Percentiles rank a stretch among this genome's conserved stretches.
phyloP scores from a whole-genome alignment of 768 basidiomycete species.

The Tremella fuciformis region DNA sequence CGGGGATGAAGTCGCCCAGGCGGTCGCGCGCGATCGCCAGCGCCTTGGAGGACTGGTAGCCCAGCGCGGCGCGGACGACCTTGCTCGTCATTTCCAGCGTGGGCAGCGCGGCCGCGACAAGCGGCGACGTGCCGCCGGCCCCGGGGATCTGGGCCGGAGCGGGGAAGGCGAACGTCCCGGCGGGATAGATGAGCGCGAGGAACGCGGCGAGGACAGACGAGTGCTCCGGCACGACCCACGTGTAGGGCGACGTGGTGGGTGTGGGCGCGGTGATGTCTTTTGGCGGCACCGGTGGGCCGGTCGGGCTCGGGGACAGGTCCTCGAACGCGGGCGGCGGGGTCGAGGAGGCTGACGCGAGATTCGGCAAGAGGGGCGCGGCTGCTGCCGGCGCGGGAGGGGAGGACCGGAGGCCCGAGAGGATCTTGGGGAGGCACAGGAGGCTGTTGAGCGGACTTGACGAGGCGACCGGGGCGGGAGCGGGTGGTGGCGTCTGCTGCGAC shows the following conservation, averaged over 20 bases:
- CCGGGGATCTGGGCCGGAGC: not conserved
- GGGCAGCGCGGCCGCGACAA: conserved; percentile 2
- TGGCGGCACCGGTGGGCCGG: conserved; percentile 16
- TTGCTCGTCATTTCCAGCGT: conserved; percentile 28
- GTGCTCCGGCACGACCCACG: conserved; percentile 42
- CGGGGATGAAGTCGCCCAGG: conserved; percentile 16
- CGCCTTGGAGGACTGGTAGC: conserved; percentile 42
- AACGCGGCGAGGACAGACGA: conserved; percentile 36
- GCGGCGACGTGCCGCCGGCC: not conserved
- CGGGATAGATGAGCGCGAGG: conserved; percentile 42
- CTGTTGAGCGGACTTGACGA: conserved; percentile 12
- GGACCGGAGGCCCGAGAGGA: conserved; percentile 19
- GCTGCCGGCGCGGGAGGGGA: not conserved
- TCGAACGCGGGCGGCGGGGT: conserved; percentile 6
- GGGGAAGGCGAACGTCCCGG: conserved; percentile 15
- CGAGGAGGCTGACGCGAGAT: not conserved
- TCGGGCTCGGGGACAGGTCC: not conserved
- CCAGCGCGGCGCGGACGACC: conserved; percentile 40
- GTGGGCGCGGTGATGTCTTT: conserved; percentile 34
- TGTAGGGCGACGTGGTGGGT: conserved; percentile 39
- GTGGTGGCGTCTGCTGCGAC: not conserved
- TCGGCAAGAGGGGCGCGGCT: no score
- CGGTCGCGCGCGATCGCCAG: conserved; percentile 27
- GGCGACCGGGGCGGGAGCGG: conserved; percentile 2
- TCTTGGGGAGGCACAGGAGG: conserved; percentile 30